These are phyloP conservation scores for Phytophthora ramorum DNA, from an alignment of 352 stramenopile species.

Conservation along the genomic window DNA sequence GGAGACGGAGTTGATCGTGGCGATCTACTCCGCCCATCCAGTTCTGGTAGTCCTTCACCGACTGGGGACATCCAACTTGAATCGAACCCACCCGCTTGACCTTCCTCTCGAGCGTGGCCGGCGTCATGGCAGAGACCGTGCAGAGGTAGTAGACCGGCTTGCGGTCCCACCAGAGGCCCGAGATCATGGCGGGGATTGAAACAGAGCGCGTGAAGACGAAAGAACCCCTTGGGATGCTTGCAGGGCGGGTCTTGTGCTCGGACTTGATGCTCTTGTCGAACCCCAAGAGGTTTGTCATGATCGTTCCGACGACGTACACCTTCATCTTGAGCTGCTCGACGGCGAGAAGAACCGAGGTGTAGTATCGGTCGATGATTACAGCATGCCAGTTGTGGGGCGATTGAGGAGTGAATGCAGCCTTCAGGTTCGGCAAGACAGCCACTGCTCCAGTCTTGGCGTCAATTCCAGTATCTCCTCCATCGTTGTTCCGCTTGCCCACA, in stretches of 20 bases:
- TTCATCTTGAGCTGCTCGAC: not conserved
- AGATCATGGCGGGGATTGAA: not conserved
- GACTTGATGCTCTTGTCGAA: not conserved
- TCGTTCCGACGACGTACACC: not conserved
- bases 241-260: not conserved
- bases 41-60: not conserved
- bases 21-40: too few relatives aligned
- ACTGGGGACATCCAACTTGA: not conserved
- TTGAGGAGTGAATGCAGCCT: not conserved
- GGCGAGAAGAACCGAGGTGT: not conserved
- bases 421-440: constrained; percentile 1
- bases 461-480: not conserved
- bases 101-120: not conserved
- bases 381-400: not conserved
- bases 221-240: not conserved
- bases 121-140: not conserved
- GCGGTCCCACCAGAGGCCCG: not conserved
- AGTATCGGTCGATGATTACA: not conserved
- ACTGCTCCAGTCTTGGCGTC: not conserved
- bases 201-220: not conserved
- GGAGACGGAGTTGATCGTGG: not conserved
- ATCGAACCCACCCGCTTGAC: not conserved
- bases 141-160: not conserved
- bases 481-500: constrained; percentile 2
- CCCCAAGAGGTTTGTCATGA: not conserved